phyloP scores from a whole-genome alignment of 1,139 yeast genomes.

The Scheffersomyces quercinus region DNA sequence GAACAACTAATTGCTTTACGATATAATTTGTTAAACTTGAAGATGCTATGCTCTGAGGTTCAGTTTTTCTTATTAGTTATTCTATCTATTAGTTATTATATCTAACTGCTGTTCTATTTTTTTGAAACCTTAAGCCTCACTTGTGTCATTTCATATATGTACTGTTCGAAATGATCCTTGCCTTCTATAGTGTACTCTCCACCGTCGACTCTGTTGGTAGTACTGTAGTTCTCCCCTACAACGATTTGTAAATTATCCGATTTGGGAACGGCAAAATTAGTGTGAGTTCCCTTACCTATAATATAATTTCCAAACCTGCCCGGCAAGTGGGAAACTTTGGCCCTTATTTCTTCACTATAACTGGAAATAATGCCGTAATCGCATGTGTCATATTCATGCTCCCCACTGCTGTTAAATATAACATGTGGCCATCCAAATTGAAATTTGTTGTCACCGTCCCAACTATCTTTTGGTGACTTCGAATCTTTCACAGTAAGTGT shows the following conservation, averaged over 20 bases:
- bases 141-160: constrained; percentile 11
- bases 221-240: constrained; percentile 8
- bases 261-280: constrained; percentile 4
- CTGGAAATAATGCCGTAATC: constrained; percentile 16
- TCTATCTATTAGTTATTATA: no score
- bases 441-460: constrained; percentile 2
- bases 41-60: constrained; percentile 28
- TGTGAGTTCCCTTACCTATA: constrained; percentile 8
- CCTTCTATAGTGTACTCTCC: constrained; percentile 7
- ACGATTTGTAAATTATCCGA: constrained; percentile 10
- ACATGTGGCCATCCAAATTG: constrained; percentile 12
- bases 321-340: constrained; percentile 1
- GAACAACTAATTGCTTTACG: no score
- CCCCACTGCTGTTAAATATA: constrained; percentile 3
- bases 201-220: constrained; percentile 1
- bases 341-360: constrained; percentile 1
- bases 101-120: no score
- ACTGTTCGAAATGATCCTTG: constrained; percentile 10
- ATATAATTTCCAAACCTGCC: constrained; percentile 13
- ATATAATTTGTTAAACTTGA: no score
- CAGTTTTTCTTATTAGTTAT: constrained; percentile 15
- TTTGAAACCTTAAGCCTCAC: neutral
- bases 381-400: constrained; percentile 7
- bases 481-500: neutral
- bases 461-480: constrained; percentile 1